A percentile compares a stretch with the other conserved stretches of the same genome.
Evolutionary conservation across 2,329 filamentous ascomycete species (phyloP).

Genomic region (Penicillium occitanis): DNA sequence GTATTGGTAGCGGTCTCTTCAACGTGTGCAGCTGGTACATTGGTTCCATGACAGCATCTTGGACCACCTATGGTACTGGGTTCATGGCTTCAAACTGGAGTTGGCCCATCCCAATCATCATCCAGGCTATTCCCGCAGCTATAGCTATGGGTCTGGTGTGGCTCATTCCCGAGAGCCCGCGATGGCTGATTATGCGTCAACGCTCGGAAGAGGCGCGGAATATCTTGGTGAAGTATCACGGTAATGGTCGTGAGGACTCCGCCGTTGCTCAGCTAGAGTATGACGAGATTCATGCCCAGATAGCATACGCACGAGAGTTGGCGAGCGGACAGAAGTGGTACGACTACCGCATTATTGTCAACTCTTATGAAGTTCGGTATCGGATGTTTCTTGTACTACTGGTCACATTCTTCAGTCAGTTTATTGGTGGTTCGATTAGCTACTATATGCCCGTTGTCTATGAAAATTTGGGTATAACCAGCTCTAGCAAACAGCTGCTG

Average conservation of each 20-base stretch:
- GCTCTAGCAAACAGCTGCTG: background rate
- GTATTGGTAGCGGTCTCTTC: slow-evolving; percentile 33
- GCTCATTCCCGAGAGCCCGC: slow-evolving; percentile 15
- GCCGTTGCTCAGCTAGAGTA: background rate
- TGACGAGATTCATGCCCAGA: slow-evolving; percentile 26
- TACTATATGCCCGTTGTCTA: slow-evolving; percentile 16
- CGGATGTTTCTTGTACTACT: slow-evolving; percentile 2
- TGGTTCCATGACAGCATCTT: slow-evolving; percentile 19
- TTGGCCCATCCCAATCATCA: slow-evolving; percentile 55
- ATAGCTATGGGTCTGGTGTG: background rate
- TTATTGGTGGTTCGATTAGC: slow-evolving; percentile 7
- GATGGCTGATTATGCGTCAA: slow-evolving; percentile 42
- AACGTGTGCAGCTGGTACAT: slow-evolving; percentile 26
- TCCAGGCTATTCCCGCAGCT: slow-evolving; percentile 10
- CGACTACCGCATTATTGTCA: slow-evolving; percentile 36
- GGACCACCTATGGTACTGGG: slow-evolving; percentile 30
- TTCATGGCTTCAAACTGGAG: slow-evolving; percentile 34
- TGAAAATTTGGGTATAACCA: slow-evolving; percentile 15
- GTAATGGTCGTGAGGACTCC: slow-evolving; percentile 44
- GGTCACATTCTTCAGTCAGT: slow-evolving; percentile 6
- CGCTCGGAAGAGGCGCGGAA: slow-evolving; percentile 54
- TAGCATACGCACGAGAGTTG: background rate
- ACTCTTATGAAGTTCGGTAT: slow-evolving; percentile 3
- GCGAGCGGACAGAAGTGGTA: slow-evolving; percentile 45
- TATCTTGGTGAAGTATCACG: slow-evolving; percentile 61